Base-by-base conservation (phyloP, 306 rosid genomes). In the Cucumis melo region DNA sequence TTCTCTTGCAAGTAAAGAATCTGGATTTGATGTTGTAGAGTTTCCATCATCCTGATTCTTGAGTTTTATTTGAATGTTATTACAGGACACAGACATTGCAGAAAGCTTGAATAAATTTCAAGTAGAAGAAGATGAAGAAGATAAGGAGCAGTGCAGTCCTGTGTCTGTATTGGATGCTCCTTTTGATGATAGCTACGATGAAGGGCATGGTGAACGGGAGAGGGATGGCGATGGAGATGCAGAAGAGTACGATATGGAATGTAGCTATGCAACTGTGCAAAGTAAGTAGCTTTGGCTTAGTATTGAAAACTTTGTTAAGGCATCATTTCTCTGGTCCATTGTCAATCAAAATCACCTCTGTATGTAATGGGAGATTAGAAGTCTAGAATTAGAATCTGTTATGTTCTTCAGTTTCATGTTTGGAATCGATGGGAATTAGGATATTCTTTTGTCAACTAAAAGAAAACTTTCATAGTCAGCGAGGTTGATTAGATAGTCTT, bases 61-160 rank as follows among this genome's bases (percentile, higher is more conserved):
- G 6, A 24, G 3, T 24, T 46, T 48, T 27, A 46, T 77, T 23
- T 61, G 79, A 42, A 62, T 27, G 8, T 39, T 50, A 76, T 14
- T 59, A 80, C 38, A 85, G 88, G 83, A 75, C 23, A 73, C 55
- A 53, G 59, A 74, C 34, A 81, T 60, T 65, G 73, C 6, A 68
- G 88, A 82, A 78, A 82, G 80, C 66, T 76, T 75, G 42, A 79
- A 85, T 55, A 85, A 84, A 77, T 82, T 84, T 68, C 86, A 81
- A 81, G 84, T 36, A 1, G 85, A 71, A 65, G 84, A 84, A 29
- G 88, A 86, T 75, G 91, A 87, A 48, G 96, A 93, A 79, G 98
- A 95, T 67, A 95, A 95, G 73, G 98, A 95, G 76, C 99, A 90
- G 48, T 87, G 88, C 65, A 95, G 99, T 82, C 99, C 99, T n/a